Evolutionary conservation across 345 rosid genomes (phyloP).

Genomic region (Clausena lansium): DNA sequence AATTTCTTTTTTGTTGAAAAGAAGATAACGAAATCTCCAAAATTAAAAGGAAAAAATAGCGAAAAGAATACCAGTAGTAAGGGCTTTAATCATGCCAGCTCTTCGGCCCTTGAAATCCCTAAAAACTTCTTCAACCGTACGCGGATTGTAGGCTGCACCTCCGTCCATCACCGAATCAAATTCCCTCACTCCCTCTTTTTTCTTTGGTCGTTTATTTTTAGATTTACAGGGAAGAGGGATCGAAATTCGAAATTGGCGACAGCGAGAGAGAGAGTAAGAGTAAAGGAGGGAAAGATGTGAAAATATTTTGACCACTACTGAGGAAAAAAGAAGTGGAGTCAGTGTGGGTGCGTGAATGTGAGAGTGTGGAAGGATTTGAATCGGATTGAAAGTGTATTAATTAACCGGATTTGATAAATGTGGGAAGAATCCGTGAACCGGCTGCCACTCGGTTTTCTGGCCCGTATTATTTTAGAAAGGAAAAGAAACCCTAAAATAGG

Average conservation of each 20-base stretch:
- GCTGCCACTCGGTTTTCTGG: neutral
- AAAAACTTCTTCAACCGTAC: slow-evolving; percentile 71
- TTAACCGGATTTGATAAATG: slow-evolving; percentile 46
- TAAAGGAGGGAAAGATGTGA: slow-evolving; percentile 24
- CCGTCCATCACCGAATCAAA: slow-evolving; percentile 39
- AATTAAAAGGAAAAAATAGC: neutral
- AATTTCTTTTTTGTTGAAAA: neutral
- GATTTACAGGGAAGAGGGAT: neutral
- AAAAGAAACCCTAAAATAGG: neutral
- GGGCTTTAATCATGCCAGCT: slow-evolving; percentile 69
- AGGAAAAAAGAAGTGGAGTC: slow-evolving; percentile 8
- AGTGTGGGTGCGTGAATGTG: neutral
- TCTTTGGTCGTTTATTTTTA: neutral
- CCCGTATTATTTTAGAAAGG: neutral
- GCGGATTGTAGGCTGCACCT: slow-evolving; percentile 58
- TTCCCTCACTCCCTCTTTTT: neutral
- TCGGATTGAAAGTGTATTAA: slow-evolving; percentile 9
- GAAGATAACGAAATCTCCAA: neutral
- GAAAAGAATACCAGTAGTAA: slow-evolving; percentile 52
- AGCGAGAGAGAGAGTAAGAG: slow-evolving; percentile 21
- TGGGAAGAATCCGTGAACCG: slow-evolving; percentile 32
- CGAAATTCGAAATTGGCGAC: neutral
- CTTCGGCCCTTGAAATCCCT: slow-evolving; percentile 74
- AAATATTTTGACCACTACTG: slow-evolving; percentile 33
- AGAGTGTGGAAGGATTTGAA: slow-evolving; percentile 22